Conservation (phyloP, 2,329 filamentous ascomycete genomes). For the Paracoccidioides brasiliensis region DNA sequence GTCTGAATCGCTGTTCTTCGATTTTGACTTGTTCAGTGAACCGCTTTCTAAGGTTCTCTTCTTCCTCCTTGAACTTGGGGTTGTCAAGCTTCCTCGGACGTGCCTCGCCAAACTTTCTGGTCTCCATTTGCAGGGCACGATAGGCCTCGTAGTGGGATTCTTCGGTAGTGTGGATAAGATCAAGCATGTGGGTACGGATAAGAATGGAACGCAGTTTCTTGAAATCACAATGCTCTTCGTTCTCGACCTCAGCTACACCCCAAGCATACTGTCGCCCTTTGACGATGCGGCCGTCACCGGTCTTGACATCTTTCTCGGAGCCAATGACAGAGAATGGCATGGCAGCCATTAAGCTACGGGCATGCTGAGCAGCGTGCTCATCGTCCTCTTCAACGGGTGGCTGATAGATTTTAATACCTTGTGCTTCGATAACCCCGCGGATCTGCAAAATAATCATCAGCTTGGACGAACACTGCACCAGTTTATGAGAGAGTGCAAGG, state of each 20-base stretch:
- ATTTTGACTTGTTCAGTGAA: conserved; percentile 99
- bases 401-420: conserved; percentile 99
- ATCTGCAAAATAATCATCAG: conserved; percentile 45
- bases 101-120: conserved; percentile 96
- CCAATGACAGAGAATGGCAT: conserved; percentile 99
- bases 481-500: not conserved
- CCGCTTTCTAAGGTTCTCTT: conserved; percentile 93
- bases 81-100: conserved; percentile 97
- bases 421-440: conserved; percentile 86
- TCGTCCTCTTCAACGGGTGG: conserved; percentile 97
- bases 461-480: not conserved
- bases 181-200: conserved; percentile 98
- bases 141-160: conserved; percentile 99
- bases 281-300: conserved; percentile 84
- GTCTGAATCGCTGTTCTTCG: conserved; percentile 96
- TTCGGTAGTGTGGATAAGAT: conserved; percentile 98
- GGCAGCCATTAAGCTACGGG: conserved; percentile 82
- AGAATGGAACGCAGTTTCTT: conserved; percentile 99
- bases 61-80: conserved; percentile 99
- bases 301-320: conserved; percentile 98
- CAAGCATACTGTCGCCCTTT: conserved; percentile 98
- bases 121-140: conserved; percentile 99
- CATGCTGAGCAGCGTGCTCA: conserved; percentile 88
- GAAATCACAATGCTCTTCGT: conserved; percentile 99
- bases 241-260: conserved; percentile 99